Evolutionary conservation across 2,329 filamentous ascomycete genomes (phyloP).

Genomic region (Colletotrichum sp.): DNA sequence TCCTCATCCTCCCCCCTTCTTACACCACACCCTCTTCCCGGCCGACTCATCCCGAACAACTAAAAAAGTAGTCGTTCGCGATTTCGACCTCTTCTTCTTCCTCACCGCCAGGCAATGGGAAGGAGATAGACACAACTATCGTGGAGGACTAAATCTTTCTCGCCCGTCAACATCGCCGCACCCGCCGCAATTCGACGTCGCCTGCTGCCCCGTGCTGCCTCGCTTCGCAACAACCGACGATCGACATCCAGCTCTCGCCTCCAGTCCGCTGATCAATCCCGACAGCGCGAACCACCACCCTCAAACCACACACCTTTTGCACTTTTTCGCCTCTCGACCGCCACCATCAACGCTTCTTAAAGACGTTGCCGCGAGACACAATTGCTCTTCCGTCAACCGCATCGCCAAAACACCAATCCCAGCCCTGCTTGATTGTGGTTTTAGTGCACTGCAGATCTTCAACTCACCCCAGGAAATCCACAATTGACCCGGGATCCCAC

Average conservation of each 20-base stretch:
- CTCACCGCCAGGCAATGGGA: background rate
- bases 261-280: background rate
- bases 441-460: constrained; percentile 3
- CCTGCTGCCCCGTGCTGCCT: background rate
- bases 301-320: background rate
- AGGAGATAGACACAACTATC: background rate
- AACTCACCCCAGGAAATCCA: background rate
- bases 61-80: background rate
- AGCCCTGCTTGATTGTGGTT: background rate
- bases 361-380: background rate
- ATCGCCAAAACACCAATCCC: background rate
- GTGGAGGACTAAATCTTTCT: background rate
- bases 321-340: background rate
- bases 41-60: constrained; percentile 11
- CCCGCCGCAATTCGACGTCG: background rate
- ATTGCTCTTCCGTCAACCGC: background rate
- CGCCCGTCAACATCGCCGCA: background rate
- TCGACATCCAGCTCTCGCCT: constrained; percentile 6
- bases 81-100: background rate
- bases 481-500: background rate
- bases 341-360: background rate
- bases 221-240: constrained; percentile 3
- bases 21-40: constrained; percentile 3
- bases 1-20: constrained; percentile 18
- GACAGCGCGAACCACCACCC: constrained; percentile 3